These are phyloP conservation scores for Trichoderma hamatum DNA, from an alignment of 2,329 filamentous ascomycete genomes.

Conservation along the genomic window DNA sequence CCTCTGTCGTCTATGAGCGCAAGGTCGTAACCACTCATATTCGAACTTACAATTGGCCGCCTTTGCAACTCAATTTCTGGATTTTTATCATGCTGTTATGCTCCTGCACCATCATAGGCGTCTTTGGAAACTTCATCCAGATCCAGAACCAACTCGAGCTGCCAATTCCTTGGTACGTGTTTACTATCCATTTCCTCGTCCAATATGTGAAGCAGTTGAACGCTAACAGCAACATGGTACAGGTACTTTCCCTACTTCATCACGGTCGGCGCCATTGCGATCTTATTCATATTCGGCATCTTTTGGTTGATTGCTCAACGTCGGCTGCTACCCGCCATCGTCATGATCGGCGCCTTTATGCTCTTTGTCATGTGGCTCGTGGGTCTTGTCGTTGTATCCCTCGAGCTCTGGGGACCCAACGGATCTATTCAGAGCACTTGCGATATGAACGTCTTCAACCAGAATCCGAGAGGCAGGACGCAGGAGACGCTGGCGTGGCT, in stretches of 20 bases:
- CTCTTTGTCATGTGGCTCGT: constrained; percentile 70
- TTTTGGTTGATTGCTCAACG: constrained; percentile 65
- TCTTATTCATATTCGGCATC: constrained; percentile 67
- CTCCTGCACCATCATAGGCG: constrained; percentile 61
- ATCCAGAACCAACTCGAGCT: constrained; percentile 60
- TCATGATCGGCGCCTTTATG: constrained; percentile 66
- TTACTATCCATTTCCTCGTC: not conserved
- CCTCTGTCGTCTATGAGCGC: constrained; percentile 50
- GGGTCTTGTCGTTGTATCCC: constrained; percentile 62
- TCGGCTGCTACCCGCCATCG: constrained; percentile 62
- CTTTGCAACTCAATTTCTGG: constrained; percentile 68
- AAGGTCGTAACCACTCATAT: constrained; percentile 47
- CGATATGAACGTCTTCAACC: constrained; percentile 58
- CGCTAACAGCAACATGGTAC: constrained; percentile 2
- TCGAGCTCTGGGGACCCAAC: constrained; percentile 65
- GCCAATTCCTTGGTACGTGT: constrained; percentile 59
- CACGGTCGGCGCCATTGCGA: constrained; percentile 59
- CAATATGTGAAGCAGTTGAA: not conserved
- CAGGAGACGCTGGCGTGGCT: constrained; percentile 64
- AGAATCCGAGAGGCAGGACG: constrained; percentile 54
- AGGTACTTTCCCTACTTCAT: constrained; percentile 73
- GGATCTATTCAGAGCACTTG: constrained; percentile 64
- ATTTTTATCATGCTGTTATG: constrained; percentile 67
- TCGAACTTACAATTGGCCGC: constrained; percentile 69
- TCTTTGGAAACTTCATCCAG: constrained; percentile 62